These are phyloP conservation scores for Xylariales sp. DNA, from an alignment of 2,329 filamentous ascomycete species.

Conservation along the genomic window DNA sequence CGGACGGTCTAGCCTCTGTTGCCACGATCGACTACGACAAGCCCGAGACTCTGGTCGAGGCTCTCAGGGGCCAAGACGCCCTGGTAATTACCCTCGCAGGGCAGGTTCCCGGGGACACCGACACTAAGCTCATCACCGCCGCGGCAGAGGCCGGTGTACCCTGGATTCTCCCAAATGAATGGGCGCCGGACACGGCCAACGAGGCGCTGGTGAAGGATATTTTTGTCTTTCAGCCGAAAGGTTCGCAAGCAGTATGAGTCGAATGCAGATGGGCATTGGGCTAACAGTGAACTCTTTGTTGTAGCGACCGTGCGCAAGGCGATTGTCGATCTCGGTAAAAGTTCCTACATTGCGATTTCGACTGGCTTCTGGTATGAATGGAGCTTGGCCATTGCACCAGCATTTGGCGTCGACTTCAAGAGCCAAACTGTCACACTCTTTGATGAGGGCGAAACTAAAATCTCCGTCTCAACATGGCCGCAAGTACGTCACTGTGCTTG, in stretches of 20 bases:
- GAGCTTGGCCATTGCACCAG: constrained; percentile 33
- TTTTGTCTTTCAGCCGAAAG: constrained; percentile 17
- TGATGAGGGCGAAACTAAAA: constrained; percentile 52
- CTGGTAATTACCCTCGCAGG: constrained; percentile 50
- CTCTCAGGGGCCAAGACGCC: constrained; percentile 50
- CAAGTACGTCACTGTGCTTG: too few species aligned
- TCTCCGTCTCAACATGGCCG: constrained; percentile 37
- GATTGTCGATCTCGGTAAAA: constrained; percentile 33
- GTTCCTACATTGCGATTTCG: constrained; percentile 37
- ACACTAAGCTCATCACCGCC: constrained; percentile 46
- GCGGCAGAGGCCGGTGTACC: constrained; percentile 50
- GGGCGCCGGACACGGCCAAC: constrained; percentile 32
- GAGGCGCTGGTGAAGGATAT: constrained; percentile 29
- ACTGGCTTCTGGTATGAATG: constrained; percentile 53
- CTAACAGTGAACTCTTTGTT: neutral
- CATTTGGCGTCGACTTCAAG: constrained; percentile 45
- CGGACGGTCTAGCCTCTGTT: constrained; percentile 39
- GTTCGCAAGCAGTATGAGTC: constrained; percentile 8
- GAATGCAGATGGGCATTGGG: neutral
- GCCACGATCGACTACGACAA: constrained; percentile 41
- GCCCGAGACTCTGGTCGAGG: constrained; percentile 37
- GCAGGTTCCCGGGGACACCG: constrained; percentile 36
- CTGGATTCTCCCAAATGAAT: constrained; percentile 50
- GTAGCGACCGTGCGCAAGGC: constrained; percentile 22
- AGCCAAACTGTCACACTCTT: constrained; percentile 37